These are phyloP conservation scores for Trifolium fragiferum DNA, from an alignment of 306 rosid species.

Conservation along the genomic window DNA sequence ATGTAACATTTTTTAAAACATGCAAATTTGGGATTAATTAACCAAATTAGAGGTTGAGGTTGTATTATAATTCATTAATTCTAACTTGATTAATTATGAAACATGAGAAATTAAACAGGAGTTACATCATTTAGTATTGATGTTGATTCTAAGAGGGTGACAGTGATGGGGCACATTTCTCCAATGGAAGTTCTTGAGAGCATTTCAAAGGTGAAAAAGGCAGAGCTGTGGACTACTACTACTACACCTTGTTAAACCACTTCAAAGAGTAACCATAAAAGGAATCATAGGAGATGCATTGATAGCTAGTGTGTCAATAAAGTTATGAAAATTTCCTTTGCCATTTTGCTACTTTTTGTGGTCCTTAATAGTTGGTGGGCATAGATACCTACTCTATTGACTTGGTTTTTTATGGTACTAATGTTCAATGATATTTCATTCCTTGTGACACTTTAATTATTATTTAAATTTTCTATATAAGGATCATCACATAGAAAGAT, in stretches of 20 bases:
- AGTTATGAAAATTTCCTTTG: slow-evolving; percentile 26
- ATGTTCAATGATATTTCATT: slow-evolving; percentile 20
- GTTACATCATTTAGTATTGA: slow-evolving; percentile 91
- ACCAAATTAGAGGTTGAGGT: background rate
- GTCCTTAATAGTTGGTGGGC: slow-evolving; percentile 36
- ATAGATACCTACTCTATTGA: slow-evolving; percentile 33
- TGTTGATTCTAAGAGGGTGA: slow-evolving; percentile 81
- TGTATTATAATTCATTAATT: background rate
- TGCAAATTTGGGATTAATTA: background rate
- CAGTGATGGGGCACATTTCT: slow-evolving; percentile 89
- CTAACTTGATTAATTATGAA: background rate
- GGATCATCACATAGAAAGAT: background rate
- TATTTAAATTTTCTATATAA: background rate
- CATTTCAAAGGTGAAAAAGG: slow-evolving; percentile 86
- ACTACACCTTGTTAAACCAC: slow-evolving; percentile 35
- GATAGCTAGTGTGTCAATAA: slow-evolving; percentile 36
- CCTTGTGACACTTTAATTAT: background rate
- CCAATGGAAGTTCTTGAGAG: slow-evolving; percentile 77
- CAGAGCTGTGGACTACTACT: slow-evolving; percentile 62
- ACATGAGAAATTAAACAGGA: slow-evolving; percentile 50
- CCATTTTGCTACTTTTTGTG: slow-evolving; percentile 27
- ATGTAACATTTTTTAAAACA: too few species aligned
- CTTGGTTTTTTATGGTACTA: slow-evolving; percentile 27
- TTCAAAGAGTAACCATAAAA: slow-evolving; percentile 38
- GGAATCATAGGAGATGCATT: slow-evolving; percentile 23